Evolutionary conservation across 2,329 filamentous ascomycete genomes (phyloP), one percentile per base, ranked within the genome.

Genomic region (Aspergillus candidus): DNA sequence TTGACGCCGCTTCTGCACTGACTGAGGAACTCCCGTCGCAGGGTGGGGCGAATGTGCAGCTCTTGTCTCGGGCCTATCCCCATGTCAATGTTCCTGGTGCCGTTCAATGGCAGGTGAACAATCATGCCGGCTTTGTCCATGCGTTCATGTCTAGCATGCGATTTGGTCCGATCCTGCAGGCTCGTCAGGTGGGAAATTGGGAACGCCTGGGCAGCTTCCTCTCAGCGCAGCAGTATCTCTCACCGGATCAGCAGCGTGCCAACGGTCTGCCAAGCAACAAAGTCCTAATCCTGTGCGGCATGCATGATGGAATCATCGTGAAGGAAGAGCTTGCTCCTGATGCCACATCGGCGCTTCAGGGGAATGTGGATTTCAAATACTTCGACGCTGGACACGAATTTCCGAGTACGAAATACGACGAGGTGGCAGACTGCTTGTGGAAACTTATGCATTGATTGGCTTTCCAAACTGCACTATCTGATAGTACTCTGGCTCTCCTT

Each of bases 81-180:
- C 55, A 68, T 12, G 70, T 82, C 41, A 80, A 77, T 6, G 75
- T 86, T 3, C 76, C 80, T 0, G 72, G 74, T 3, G 77, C 84
- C 0, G 80, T 88, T 38, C 66, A 70, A 36, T 89, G 86, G 83
- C 86, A 91, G 64, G 67, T 88, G 14, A 68, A 73, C 31, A 59
- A 76, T 22, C 84, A 91, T 59, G 57, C 62, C 1, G 87, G 84
- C 0, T 90, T 88, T 56, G 70, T 88, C 4, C 70, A 72, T 2
- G 78, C 85, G 0, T 89, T 89, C 56, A 76, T 88, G 56, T 85
- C 80, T 45, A 81, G 78, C 27, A 83, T 91, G 53, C 75, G 81
- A 14, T 68, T 84, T 56, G 83, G 82, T 2, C 87, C 86, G 0
- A 80, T 90, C 15, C 79, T 83, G 49, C 74, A 76, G 11, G 77